These are phyloP conservation scores for Xylariales sp. DNA, from an alignment of 2,329 filamentous ascomycete species.

Conservation along the genomic window DNA sequence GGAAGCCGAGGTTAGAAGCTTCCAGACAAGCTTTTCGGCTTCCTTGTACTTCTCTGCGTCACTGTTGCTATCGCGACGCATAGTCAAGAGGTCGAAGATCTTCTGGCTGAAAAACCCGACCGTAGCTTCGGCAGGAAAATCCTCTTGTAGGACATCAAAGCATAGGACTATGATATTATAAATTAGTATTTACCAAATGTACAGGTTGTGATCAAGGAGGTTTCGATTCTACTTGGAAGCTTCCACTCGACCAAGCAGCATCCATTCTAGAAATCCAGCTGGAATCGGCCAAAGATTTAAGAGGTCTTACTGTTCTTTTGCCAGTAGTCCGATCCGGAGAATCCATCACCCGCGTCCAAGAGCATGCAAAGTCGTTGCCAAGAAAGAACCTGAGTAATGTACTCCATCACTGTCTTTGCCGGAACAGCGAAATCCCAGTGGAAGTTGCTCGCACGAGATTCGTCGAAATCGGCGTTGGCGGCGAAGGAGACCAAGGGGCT, in stretches of 20 bases:
- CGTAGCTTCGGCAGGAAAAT: constrained; percentile 28
- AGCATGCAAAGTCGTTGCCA: constrained; percentile 28
- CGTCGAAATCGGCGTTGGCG: constrained; percentile 20
- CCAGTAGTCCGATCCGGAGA: constrained; percentile 21
- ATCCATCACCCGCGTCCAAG: constrained; percentile 20
- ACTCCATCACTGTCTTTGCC: constrained; percentile 28
- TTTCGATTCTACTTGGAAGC: no score
- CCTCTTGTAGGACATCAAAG: constrained; percentile 13
- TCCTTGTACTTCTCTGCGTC: constrained; percentile 15
- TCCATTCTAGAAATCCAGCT: no score
- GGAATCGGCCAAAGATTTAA: no score
- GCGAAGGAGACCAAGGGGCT: constrained; percentile 25
- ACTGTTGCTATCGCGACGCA: not conserved
- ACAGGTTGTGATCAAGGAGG: no score
- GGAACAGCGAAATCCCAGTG: constrained; percentile 29
- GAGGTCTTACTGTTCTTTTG: no score
- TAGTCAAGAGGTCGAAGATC: constrained; percentile 2
- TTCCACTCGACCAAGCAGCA: no score
- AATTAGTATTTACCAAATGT: no score
- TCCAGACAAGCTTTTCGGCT: constrained; percentile 23
- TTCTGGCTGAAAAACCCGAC: not conserved
- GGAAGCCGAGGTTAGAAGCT: constrained; percentile 24
- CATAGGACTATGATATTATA: no score
- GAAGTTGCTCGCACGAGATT: constrained; percentile 16
- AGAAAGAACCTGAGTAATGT: constrained; percentile 33